A percentile compares a stretch with the other conserved stretches of the same genome.
Conservation (phyloP, 495 filamentous ascomycete species). For the Daldinia loculata region DNA sequence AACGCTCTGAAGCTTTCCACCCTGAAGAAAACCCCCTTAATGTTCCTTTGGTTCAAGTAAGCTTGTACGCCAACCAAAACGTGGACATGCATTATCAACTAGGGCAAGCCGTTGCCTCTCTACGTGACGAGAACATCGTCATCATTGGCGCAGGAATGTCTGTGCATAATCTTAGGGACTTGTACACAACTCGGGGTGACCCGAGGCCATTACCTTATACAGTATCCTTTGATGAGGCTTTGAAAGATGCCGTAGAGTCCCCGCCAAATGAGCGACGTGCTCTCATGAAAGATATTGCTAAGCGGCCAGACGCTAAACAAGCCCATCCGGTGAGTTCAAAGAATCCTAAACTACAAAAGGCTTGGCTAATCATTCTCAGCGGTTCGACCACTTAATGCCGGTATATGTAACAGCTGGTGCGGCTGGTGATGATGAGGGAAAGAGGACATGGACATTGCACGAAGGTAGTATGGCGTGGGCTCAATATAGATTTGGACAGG, state of each 20-base stretch:
- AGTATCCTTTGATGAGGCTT: constrained; percentile 78
- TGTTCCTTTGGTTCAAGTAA: constrained; percentile 84
- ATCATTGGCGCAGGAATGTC: constrained; percentile 87
- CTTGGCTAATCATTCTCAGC: constrained; percentile 40
- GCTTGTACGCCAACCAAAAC: constrained; percentile 74
- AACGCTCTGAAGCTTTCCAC: constrained; percentile 61
- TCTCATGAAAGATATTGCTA: constrained; percentile 66
- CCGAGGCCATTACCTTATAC: constrained; percentile 68
- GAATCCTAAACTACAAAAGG: not conserved
- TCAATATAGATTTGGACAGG: constrained; percentile 76
- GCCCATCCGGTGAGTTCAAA: constrained; percentile 70
- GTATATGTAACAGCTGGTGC: constrained; percentile 78
- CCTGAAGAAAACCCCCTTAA: constrained; percentile 77
- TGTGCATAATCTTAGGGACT: constrained; percentile 82
- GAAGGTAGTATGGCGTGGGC: constrained; percentile 78
- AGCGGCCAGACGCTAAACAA: constrained; percentile 71
- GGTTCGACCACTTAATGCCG: constrained; percentile 81
- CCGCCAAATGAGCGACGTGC: constrained; percentile 64
- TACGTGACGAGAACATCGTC: constrained; percentile 76
- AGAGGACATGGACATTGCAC: constrained; percentile 69
- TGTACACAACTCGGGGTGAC: constrained; percentile 58
- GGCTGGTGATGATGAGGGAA: constrained; percentile 68
- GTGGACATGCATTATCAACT: constrained; percentile 74
- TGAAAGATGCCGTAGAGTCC: constrained; percentile 73
- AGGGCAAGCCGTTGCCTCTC: constrained; percentile 70